Conservation (phyloP, 2,329 filamentous ascomycete species). For the Fusarium fujikuroi region DNA sequence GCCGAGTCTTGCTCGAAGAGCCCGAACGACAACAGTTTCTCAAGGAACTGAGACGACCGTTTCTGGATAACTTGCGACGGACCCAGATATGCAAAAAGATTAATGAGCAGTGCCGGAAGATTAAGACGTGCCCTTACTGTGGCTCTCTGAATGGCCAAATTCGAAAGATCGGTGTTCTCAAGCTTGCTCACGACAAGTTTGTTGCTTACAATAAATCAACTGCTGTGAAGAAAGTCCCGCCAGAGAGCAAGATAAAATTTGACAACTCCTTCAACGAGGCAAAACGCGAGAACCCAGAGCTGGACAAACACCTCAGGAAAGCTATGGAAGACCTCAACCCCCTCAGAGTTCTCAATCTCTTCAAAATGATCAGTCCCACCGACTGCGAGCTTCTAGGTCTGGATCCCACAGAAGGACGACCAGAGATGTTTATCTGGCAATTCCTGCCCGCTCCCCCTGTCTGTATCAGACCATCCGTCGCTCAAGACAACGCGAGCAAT, state of each 20-base stretch:
- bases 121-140: constrained; percentile 84
- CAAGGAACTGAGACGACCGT: constrained; percentile 81
- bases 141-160: constrained; percentile 88
- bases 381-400: constrained; percentile 94
- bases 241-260: constrained; percentile 83
- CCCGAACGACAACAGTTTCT: constrained; percentile 80
- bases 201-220: constrained; percentile 88
- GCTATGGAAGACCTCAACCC: constrained; percentile 96
- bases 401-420: constrained; percentile 84
- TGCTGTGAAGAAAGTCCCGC: constrained; percentile 83
- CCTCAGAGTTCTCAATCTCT: constrained; percentile 86
- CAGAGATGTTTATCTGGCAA: constrained; percentile 98
- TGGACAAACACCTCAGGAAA: constrained; percentile 91
- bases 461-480: constrained; percentile 92
- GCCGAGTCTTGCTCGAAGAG: constrained; percentile 83
- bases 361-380: constrained; percentile 83
- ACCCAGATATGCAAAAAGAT: constrained; percentile 88
- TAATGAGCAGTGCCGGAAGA: constrained; percentile 89
- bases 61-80: constrained; percentile 86
- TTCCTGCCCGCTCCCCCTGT: constrained; percentile 94
- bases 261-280: constrained; percentile 87
- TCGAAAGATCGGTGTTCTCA: constrained; percentile 90
- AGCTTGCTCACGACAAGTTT: constrained; percentile 94
- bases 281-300: constrained; percentile 79
- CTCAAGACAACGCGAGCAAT: constrained; percentile 90